These are phyloP conservation scores for Verticillium isaacii DNA, from an alignment of 2,329 filamentous ascomycete species.

Conservation along the genomic window DNA sequence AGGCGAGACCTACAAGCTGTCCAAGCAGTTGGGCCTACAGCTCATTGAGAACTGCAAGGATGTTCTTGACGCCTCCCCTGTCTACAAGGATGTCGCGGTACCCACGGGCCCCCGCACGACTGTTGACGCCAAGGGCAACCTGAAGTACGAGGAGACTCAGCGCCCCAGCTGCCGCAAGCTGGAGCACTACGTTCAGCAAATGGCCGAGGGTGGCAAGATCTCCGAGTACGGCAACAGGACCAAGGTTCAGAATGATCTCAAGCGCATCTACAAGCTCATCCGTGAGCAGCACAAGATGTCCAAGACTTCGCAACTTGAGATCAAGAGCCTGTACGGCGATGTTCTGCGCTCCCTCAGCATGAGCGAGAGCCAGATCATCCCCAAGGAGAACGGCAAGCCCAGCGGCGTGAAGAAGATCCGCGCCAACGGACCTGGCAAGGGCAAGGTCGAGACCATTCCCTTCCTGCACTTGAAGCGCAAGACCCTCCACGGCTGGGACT, in stretches of 20 bases:
- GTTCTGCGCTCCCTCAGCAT: slow-evolving; percentile 91
- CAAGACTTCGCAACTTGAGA: slow-evolving; percentile 92
- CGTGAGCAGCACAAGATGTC: slow-evolving; percentile 97
- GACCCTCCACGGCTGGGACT: slow-evolving; percentile 92
- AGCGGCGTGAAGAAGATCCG: slow-evolving; percentile 49
- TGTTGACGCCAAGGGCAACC: slow-evolving; percentile 87
- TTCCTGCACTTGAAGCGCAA: slow-evolving; percentile 97
- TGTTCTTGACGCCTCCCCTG: slow-evolving; percentile 74
- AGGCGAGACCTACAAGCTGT: slow-evolving; percentile 96
- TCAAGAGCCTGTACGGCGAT: slow-evolving; percentile 91
- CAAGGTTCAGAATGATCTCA: slow-evolving; percentile 94
- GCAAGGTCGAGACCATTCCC: slow-evolving; percentile 94
- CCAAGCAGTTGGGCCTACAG: slow-evolving; percentile 87
- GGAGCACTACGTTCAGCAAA: slow-evolving; percentile 96
- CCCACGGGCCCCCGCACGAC: slow-evolving; percentile 90
- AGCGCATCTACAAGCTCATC: slow-evolving; percentile 96
- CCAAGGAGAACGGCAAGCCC: slow-evolving; percentile 72
- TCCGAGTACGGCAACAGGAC: slow-evolving; percentile 97
- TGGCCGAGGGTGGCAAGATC: slow-evolving; percentile 97
- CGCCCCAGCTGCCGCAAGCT: slow-evolving; percentile 89
- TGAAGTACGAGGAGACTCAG: slow-evolving; percentile 85
- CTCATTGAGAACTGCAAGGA: slow-evolving; percentile 98
- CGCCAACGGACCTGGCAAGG: slow-evolving; percentile 60
- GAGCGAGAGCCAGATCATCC: slow-evolving; percentile 97
- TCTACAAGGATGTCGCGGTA: slow-evolving; percentile 92